Percentiles rank a stretch among this genome's conserved stretches.
Evolutionary conservation across 495 filamentous ascomycete species (phyloP).

Genomic region (Neurospora tetrasperma): DNA sequence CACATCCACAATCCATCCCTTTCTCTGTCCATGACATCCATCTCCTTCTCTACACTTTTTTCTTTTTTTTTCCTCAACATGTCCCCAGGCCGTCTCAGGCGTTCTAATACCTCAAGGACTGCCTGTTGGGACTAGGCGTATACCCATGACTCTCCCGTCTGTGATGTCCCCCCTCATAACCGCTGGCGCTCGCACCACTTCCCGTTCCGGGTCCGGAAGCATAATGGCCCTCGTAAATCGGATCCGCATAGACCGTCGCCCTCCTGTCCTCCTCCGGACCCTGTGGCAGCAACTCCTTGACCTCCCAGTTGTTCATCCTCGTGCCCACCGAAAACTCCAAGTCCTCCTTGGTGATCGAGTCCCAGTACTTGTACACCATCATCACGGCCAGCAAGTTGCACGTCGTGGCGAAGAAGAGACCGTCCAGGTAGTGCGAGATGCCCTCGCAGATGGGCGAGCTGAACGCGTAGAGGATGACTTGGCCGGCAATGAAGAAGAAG

Average conservation of each 20-base stretch:
- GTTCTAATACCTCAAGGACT: background rate
- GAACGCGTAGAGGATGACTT: conserved; percentile 87
- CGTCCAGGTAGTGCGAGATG: conserved; percentile 89
- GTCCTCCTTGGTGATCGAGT: conserved; percentile 97
- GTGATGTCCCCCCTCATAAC: background rate
- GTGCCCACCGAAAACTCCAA: conserved; percentile 95
- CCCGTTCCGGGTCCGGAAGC: background rate
- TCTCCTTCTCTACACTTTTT: background rate
- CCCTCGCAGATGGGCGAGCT: conserved; percentile 75
- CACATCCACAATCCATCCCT: background rate
- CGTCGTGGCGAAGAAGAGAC: conserved; percentile 87
- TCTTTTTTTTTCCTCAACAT: background rate
- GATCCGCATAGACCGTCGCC: conserved; percentile 65
- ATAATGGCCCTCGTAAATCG: conserved; percentile 23
- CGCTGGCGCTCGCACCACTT: background rate
- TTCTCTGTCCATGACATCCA: background rate
- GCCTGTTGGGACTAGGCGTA: background rate
- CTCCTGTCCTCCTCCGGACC: conserved; percentile 74
- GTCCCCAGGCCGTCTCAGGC: background rate
- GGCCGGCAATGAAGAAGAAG: conserved; percentile 85
- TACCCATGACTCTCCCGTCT: background rate
- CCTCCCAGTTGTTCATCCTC: conserved; percentile 95
- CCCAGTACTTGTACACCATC: conserved; percentile 99
- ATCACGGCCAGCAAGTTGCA: conserved; percentile 93
- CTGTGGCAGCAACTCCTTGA: conserved; percentile 67